A percentile compares a stretch with the other conserved stretches of the same genome.
phyloP scores from a whole-genome alignment of 1,284 basidiomycete species.

The Apiotrichum brassicae region DNA sequence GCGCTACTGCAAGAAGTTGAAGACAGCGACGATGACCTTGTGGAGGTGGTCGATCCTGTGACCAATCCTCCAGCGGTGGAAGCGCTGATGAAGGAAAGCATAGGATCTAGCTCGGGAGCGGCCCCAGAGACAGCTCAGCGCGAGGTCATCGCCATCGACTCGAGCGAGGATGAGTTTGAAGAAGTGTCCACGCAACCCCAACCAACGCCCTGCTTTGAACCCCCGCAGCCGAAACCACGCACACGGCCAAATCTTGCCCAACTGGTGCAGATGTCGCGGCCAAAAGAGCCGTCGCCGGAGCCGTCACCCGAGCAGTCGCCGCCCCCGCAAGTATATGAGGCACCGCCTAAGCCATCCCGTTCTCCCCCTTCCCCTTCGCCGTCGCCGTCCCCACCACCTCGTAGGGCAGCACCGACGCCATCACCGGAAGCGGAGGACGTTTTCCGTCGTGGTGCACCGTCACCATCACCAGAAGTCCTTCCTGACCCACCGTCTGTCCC shows the following conservation, averaged over 20 bases:
- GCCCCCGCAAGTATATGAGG: background rate
- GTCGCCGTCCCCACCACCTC: background rate
- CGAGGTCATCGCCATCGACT: background rate
- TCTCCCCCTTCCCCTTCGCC: background rate
- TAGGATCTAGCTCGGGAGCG: background rate
- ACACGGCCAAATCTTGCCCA: background rate
- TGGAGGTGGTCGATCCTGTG: background rate
- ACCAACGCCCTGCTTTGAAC: background rate
- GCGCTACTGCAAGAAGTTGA: background rate
- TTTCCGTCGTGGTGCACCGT: background rate
- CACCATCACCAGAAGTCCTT: background rate
- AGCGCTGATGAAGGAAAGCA: background rate
- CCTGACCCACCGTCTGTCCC: background rate
- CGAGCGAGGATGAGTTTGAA: slow-evolving; percentile 18
- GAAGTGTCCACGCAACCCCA: slow-evolving; percentile 11
- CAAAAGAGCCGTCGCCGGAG: background rate
- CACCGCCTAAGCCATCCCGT: background rate
- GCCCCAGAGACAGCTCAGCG: no score
- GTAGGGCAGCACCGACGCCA: background rate
- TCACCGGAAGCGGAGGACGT: background rate
- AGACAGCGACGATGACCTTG: slow-evolving; percentile 12
- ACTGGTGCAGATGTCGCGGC: background rate
- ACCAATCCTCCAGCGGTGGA: background rate
- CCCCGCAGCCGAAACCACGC: background rate
- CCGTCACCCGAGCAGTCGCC: background rate